Base-by-base conservation (phyloP, 176 grass and related monocot species). In the Sorghum bicolor region DNA sequence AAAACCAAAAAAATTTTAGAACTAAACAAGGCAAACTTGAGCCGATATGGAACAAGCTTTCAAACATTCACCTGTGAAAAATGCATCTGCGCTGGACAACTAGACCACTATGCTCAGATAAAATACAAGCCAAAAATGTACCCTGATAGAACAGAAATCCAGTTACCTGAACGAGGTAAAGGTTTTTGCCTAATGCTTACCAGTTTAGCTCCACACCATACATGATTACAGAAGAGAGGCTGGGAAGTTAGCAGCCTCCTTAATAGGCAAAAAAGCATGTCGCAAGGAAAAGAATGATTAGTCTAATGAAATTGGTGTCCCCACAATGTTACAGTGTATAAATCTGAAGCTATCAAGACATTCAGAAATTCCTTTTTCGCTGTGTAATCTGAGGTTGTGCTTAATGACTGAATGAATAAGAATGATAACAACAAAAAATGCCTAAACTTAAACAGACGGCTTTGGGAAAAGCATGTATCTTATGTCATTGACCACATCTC, bases 321-420 rank as follows among this genome's bases (percentile, higher is more conserved):
- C 60, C 60, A 83, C n/a, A 83, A 87, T 80, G 76, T 32, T 44
- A 75, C 75, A 83, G 70, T 79, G 74, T 90, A 80, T 69, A 72
- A 72, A 87, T 67, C 39, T 83, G 75, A 87, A 83, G 58, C 80
- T 83, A 60, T 74, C 80, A 68, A 67, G 82, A 74, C 70, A 55
- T 76, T 85, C 70, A 52, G 38, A 60, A 89, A 70, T 40, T 40
- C 30, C 66, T 83, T 69, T 77, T 74, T 67, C 16, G 7, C 13
- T 67, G 38, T 82, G 32, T 86, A 60, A 83, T 79, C 67, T 79
- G 9, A 61, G 60, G 68, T 48, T 64, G 36, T 73, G 48, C 83
- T 83, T 67, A 83, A 83, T 71, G 64, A 76, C 75, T 75, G 80
- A 92, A 81, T 84, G 84, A 77, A 85, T 82, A 77, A 55, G 77